Evolutionary conservation across 148 eudicot species (phyloP).

Genomic region (Pharnaceum exiguum): DNA sequence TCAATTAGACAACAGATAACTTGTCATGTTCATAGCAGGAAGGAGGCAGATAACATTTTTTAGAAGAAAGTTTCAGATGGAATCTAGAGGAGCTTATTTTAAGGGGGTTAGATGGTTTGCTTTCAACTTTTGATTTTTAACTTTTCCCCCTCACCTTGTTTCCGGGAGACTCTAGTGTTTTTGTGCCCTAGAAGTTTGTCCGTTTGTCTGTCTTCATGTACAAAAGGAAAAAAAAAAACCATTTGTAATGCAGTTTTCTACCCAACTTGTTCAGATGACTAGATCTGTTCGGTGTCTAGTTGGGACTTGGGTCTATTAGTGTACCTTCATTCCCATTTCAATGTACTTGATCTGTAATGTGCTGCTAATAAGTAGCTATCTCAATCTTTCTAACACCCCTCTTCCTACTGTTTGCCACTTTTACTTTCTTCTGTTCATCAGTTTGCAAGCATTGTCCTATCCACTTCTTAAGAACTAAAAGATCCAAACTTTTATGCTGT

Average conservation of each 20-base stretch:
- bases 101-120: constrained; percentile 23
- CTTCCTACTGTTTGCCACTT: not conserved
- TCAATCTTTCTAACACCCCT: not conserved
- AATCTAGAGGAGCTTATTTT: constrained; percentile 22
- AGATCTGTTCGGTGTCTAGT: constrained; percentile 21
- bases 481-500: too few relatives aligned
- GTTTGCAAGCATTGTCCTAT: too few relatives aligned
- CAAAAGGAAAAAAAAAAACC: constrained; percentile 14
- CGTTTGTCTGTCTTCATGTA: constrained; percentile 24
- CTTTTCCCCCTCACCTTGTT: constrained; percentile 6
- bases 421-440: too few relatives aligned
- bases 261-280: constrained; percentile 7
- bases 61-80: constrained; percentile 24
- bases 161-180: constrained; percentile 7
- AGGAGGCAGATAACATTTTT: constrained; percentile 24
- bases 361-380: not conserved
- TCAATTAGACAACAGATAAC: constrained; percentile 19
- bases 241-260: constrained; percentile 3
- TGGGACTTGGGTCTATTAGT: constrained; percentile 13
- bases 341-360: constrained; percentile 20
- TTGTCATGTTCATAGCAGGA: constrained; percentile 23
- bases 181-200: constrained; percentile 14
- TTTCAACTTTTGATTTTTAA: constrained; percentile 14
- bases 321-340: constrained; percentile 14
- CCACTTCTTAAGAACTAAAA: too few relatives aligned